phyloP scores from a whole-genome alignment of 78 protist species.

The Dictyostelium discoideum region DNA sequence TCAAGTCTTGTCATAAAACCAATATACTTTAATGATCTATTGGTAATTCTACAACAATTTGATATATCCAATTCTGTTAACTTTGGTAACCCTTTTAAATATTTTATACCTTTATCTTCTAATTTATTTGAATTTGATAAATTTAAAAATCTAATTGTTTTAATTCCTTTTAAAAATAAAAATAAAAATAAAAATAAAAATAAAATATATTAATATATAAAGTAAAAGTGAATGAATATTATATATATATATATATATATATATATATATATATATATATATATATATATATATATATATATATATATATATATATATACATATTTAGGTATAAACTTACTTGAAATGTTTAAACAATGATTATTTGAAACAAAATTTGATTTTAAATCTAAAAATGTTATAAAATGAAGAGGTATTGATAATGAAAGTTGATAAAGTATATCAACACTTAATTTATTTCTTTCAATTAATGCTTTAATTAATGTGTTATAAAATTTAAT shows the following conservation, averaged over 20 bases:
- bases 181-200: not conserved
- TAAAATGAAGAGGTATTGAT: constrained; percentile 59
- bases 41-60: not conserved
- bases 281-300: no score
- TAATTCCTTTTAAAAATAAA: constrained; percentile 13
- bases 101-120: not conserved
- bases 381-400: constrained; percentile 44
- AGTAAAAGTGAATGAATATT: no score
- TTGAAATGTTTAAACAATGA: not conserved
- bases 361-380: constrained; percentile 17
- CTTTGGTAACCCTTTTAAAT: constrained; percentile 41
- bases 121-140: constrained; percentile 38
- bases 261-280: no score
- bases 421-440: constrained; percentile 17
- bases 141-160: constrained; percentile 53
- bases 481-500: not conserved
- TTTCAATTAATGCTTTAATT: not conserved
- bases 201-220: no score
- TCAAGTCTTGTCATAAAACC: constrained; percentile 39
- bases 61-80: constrained; percentile 44
- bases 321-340: not conserved
- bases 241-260: no score
- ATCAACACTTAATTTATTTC: not conserved
- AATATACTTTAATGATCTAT: not conserved
- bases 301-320: not conserved